These are phyloP conservation scores for Citrus australasica DNA, from an alignment of 345 rosid species.

Conservation along the genomic window DNA sequence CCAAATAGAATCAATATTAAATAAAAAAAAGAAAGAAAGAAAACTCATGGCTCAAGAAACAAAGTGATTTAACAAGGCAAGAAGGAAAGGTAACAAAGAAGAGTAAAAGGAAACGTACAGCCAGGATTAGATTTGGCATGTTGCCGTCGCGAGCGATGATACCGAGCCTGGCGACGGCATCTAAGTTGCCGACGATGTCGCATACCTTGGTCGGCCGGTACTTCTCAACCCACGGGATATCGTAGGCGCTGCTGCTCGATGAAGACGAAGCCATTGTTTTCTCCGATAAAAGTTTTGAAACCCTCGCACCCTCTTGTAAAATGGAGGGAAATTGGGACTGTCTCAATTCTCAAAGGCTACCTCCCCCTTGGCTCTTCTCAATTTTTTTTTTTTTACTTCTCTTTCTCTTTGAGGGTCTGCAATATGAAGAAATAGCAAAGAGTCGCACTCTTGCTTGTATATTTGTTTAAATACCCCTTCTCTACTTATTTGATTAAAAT, in stretches of 20 bases:
- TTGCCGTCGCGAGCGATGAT: slow-evolving; percentile 95
- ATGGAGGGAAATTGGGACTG: slow-evolving; percentile 24
- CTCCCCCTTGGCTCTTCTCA: background rate
- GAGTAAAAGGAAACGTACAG: slow-evolving; percentile 33
- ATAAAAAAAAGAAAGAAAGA: too few species aligned
- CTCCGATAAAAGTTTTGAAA: background rate
- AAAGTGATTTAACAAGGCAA: background rate
- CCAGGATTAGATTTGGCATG: slow-evolving; percentile 90
- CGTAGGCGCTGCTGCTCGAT: slow-evolving; percentile 38
- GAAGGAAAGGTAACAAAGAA: background rate
- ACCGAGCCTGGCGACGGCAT: slow-evolving; percentile 86
- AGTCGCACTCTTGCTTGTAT: background rate
- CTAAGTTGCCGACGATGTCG: slow-evolving; percentile 89
- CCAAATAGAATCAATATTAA: background rate
- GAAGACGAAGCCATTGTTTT: slow-evolving; percentile 50
- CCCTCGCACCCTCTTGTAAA: slow-evolving; percentile 1
- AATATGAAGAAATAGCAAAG: background rate
- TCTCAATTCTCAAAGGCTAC: too few species aligned
- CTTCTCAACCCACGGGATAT: slow-evolving; percentile 98
- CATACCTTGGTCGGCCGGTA: slow-evolving; percentile 73
- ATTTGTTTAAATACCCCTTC: background rate
- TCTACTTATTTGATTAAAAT: background rate
- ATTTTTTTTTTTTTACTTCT: background rate
- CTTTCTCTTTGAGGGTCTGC: background rate
- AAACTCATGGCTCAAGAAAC: background rate